Evolutionary conservation across 2,329 filamentous ascomycete species (phyloP).

Genomic region (Teratosphaeriaceae sp.): DNA sequence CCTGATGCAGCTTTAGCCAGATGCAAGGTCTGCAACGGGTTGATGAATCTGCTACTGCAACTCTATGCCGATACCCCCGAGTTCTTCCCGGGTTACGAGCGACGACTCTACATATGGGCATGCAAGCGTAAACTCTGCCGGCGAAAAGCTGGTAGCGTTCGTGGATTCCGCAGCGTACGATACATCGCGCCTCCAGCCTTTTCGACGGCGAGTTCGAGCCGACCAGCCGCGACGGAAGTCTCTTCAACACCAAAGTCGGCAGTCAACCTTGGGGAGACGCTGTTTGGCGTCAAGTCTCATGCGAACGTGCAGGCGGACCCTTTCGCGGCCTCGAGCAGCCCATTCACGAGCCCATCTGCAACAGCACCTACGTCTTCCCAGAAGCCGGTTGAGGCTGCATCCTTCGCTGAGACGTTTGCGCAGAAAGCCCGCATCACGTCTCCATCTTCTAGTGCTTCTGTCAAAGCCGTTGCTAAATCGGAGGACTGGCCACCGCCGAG

Average conservation of each 20-base stretch:
- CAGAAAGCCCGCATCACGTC: slow-evolving; percentile 25
- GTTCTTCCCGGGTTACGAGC: slow-evolving; percentile 77
- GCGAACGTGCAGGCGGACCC: slow-evolving; percentile 45
- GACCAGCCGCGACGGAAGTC: no score
- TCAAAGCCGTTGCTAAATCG: slow-evolving; percentile 22
- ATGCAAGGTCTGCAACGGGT: slow-evolving; percentile 79
- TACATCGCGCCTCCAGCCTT: not conserved
- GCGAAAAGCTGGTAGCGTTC: slow-evolving; percentile 73
- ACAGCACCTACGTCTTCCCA: slow-evolving; percentile 45
- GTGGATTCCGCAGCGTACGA: slow-evolving; percentile 64
- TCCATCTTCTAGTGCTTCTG: slow-evolving; percentile 25
- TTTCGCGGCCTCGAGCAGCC: slow-evolving; percentile 54
- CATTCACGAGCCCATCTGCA: slow-evolving; percentile 44
- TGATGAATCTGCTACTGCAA: slow-evolving; percentile 81
- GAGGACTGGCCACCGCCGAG: slow-evolving; percentile 70
- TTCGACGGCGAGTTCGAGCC: not conserved
- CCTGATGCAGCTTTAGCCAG: slow-evolving; percentile 72
- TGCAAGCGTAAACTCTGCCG: slow-evolving; percentile 74
- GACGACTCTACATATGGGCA: slow-evolving; percentile 78
- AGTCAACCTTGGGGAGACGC: slow-evolving; percentile 53
- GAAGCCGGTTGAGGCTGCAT: slow-evolving; percentile 17
- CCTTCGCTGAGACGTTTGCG: slow-evolving; percentile 26
- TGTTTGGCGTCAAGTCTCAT: slow-evolving; percentile 59
- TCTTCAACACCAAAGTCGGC: not conserved
- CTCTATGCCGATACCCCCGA: slow-evolving; percentile 86